These are phyloP conservation scores for Vigna radiata DNA, from an alignment of 306 rosid species.

Conservation along the genomic window DNA sequence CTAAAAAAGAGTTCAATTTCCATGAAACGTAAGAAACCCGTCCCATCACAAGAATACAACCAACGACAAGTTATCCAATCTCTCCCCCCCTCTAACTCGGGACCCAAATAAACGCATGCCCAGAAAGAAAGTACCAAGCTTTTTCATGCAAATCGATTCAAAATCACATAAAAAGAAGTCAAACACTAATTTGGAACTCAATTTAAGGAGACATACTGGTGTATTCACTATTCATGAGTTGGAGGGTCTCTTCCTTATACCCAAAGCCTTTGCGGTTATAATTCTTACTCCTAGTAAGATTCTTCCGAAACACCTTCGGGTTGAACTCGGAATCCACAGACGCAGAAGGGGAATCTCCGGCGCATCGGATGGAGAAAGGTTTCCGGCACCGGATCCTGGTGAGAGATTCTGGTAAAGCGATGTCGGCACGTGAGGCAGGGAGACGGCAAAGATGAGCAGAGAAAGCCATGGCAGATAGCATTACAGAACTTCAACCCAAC, in stretches of 20 bases:
- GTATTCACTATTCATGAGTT: slow-evolving; percentile 90
- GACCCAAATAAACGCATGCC: slow-evolving; percentile 16
- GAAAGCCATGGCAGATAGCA: slow-evolving; percentile 64
- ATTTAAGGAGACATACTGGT: slow-evolving; percentile 59
- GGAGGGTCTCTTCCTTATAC: slow-evolving; percentile 79
- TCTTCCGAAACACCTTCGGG: slow-evolving; percentile 86
- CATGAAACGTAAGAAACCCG: slow-evolving; percentile 26
- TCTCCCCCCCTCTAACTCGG: neutral
- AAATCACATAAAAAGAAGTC: slow-evolving; percentile 1
- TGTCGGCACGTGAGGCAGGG: slow-evolving; percentile 54
- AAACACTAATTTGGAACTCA: neutral
- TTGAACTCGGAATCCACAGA: slow-evolving; percentile 72
- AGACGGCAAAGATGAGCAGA: slow-evolving; percentile 66
- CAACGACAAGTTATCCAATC: neutral
- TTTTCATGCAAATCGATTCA: neutral
- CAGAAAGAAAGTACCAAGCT: slow-evolving; percentile 11
- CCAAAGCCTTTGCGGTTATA: slow-evolving; percentile 94
- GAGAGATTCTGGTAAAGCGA: slow-evolving; percentile 50
- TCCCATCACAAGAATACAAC: slow-evolving; percentile 1
- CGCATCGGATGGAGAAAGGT: slow-evolving; percentile 61
- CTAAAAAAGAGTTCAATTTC: slow-evolving; percentile 12
- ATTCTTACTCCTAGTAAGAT: slow-evolving; percentile 83
- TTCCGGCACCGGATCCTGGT: slow-evolving; percentile 55
- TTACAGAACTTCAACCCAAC: neutral
- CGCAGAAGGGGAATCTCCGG: slow-evolving; percentile 54